Conservation (phyloP, 495 filamentous ascomycete species). For the Usnea hakonensis region DNA sequence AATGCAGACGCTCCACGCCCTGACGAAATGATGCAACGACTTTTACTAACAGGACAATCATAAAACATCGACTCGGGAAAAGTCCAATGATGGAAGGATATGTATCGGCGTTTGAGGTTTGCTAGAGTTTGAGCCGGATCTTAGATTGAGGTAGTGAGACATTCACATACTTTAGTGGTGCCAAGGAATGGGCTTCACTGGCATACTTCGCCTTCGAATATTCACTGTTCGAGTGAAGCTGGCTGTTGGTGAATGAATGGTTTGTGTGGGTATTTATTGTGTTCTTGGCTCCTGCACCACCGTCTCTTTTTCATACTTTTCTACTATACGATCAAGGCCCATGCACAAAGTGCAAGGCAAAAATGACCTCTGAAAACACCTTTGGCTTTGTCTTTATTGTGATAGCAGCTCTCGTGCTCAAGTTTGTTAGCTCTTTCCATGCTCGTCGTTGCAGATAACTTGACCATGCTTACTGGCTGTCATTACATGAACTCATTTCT, state of each 20-base stretch:
- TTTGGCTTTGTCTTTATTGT: not conserved
- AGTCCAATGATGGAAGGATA: not conserved
- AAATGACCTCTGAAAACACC: not conserved
- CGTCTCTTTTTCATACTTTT: not conserved
- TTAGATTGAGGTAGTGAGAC: not conserved
- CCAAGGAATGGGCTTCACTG: not conserved
- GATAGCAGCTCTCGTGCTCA: not conserved
- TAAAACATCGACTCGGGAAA: not conserved
- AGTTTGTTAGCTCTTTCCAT: not conserved
- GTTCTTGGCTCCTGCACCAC: not conserved
- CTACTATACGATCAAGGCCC: not conserved
- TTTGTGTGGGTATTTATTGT: not conserved
- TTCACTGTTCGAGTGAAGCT: not conserved
- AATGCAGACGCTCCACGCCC: not conserved
- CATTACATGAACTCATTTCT: not conserved
- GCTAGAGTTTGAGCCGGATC: not conserved
- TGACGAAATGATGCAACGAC: not conserved
- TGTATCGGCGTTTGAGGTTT: not conserved
- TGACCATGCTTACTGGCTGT: not conserved
- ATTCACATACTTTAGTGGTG: not conserved
- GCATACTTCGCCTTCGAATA: not conserved
- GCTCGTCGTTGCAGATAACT: not conserved
- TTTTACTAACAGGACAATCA: not conserved
- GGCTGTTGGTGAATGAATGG: not conserved
- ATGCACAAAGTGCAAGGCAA: not conserved